These are phyloP conservation scores for Furcasterigmium furcatum DNA, from an alignment of 2,329 filamentous ascomycete species.

Conservation along the genomic window DNA sequence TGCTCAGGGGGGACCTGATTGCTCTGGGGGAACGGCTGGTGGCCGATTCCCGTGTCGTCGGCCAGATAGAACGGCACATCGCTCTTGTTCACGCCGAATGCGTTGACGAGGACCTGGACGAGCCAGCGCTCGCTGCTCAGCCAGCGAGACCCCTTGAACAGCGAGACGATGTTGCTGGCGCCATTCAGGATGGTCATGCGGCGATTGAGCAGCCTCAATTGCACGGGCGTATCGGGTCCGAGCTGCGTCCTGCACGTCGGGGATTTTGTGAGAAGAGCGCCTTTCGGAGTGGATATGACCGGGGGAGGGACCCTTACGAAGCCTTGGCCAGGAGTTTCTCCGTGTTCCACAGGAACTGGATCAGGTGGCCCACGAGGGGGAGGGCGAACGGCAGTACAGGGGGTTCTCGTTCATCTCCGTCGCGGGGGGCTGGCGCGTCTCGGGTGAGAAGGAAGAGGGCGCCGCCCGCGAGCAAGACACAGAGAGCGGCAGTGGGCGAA, in stretches of 20 bases:
- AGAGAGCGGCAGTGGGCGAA: not conserved
- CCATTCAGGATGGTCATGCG: slow-evolving; percentile 5
- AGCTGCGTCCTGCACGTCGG: not conserved
- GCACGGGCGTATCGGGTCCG: slow-evolving; percentile 6
- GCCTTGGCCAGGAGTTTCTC: slow-evolving; percentile 4
- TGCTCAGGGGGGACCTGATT: slow-evolving; percentile 2
- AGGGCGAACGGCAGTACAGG: slow-evolving; percentile 3
- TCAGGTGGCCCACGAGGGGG: slow-evolving; percentile 5
- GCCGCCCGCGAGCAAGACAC: not conserved
- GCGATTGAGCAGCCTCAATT: slow-evolving; percentile 4
- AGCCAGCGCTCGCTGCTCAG: slow-evolving; percentile 7
- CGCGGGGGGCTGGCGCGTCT: not conserved
- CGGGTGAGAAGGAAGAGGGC: not conserved
- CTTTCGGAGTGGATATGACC: not conserved
- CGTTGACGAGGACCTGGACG: slow-evolving; percentile 5
- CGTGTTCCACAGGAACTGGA: slow-evolving; percentile 6
- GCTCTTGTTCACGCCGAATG: slow-evolving; percentile 1
- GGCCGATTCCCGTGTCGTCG: slow-evolving; percentile 4
- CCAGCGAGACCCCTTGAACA: slow-evolving; percentile 5
- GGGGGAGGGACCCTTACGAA: slow-evolving; percentile 5
- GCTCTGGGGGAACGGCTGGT: slow-evolving; percentile 1
- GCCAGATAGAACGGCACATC: slow-evolving; percentile 6
- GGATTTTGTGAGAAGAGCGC: not conserved
- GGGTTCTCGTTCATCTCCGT: not conserved
- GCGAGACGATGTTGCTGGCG: slow-evolving; percentile 3